Base-by-base conservation (phyloP, 2,329 filamentous ascomycete species). In the Xylariaceae sp. region DNA sequence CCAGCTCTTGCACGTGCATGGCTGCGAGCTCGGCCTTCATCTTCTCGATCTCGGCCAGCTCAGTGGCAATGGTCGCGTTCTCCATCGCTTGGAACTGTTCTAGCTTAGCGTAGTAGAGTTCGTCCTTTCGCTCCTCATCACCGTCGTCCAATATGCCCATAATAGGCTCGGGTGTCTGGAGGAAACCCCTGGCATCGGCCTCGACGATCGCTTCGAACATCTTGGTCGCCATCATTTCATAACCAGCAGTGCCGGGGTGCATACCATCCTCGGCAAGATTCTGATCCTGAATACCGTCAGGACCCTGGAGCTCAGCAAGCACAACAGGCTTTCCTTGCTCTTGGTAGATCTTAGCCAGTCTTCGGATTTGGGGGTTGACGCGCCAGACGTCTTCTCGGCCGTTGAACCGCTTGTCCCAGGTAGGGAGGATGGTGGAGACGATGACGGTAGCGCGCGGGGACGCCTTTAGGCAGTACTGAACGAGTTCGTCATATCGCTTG, bases 151-250 rank as follows among this genome's bases (percentile, higher is more conserved):
- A 68, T 11, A 72, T 67, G 15, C 67, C 68, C 61, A 62, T 53
- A 50, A 74, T 57, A 3, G 64, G 50, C 61, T 70, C 69, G 2
- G 70, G 65, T 2, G 67, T 63, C 56, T 72, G 70, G 37, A 72
- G 59, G 50, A 68, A 72, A 3, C 70, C 70, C 45, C 56, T 63
- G 13, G 70, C 67, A 59, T 72, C 70, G 2, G 70, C 70, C 58
- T 72, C 70, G 10, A 72, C 51, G 10, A 72, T 71, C 30, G 70
- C 70, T 23, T 72, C 61, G 59, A 68, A 71, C 65, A 72, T 64
- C 60, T 71, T 72, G 41, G 70, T 71, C 11, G 66, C 70, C 71
- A 72, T 72, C 69, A 72, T 71, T 53, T 71, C 69, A 56, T 72
- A 72, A 8, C 71, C 71, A 15, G 71, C 57, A 10, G 67, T 71